Base-by-base conservation (phyloP, 2,329 filamentous ascomycete genomes). In the Apiospora kogelbergensis region DNA sequence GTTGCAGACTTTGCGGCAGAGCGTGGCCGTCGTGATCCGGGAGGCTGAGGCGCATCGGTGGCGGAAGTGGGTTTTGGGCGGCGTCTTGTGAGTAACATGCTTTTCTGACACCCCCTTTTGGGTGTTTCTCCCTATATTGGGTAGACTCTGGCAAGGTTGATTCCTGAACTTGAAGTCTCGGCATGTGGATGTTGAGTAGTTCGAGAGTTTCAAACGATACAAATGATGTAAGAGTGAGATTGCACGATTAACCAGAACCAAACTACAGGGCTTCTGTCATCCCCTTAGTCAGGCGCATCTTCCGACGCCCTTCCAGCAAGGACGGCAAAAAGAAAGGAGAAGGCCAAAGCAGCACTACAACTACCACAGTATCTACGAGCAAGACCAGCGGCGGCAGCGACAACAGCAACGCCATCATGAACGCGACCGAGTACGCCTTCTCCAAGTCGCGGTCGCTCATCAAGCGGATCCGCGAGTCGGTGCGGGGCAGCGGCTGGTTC, bases 391-490 rank as follows among this genome's bases (percentile, higher is more conserved):
- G 7, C 17, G 9, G 30, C 3, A 42, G 13, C 40, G 15, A 1
- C 48, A 60, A 6, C 26, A 33, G 26, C 53, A 60, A 60, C 30
- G 53, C 53, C 53, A 9, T 76, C 81, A 0, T 75, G 82, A 70
- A 86, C 75, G 81, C 84, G 72, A 89, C 87, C 33, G 87, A 89
- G 78, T 86, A 89, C 73, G 87, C 87, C 40, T 89, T 88, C 75
- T 78, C 76, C 33, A 81, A 81, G 72, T 86, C 85, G 76, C 84
- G 83, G 76, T 80, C 81, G 2, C 81, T 89, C 5, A 77, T 89
- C 37, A 73, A 81, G 3, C 83, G 86, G 66, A 86, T 89, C 73
- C 80, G 84, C 67, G 77, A 80, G 63, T 80, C 81, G 7, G 75
- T 86, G 1, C 78, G 81, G 11, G 82, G 84, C 5, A 81, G 80